These are phyloP conservation scores for Aristolochia contorta DNA, from an alignment of 164 flowering plant genomes.

Conservation along the genomic window DNA sequence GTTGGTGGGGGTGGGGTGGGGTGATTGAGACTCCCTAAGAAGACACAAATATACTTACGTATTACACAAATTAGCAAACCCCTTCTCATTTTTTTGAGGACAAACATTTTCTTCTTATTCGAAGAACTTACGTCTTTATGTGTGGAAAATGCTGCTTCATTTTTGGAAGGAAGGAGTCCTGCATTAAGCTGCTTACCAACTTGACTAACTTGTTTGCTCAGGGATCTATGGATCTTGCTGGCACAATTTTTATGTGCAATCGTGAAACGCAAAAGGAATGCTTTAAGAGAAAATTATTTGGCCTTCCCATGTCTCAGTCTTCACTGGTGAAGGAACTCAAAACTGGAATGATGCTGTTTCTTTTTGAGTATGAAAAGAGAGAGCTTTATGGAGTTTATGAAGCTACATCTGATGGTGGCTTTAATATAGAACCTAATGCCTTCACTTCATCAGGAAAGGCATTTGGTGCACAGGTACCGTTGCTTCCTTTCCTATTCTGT, in stretches of 20 bases:
- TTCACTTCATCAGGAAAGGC: conserved; percentile 39
- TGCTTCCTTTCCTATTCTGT: too few species aligned
- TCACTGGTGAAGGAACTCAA: conserved; percentile 47
- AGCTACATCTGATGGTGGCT: conserved; percentile 55
- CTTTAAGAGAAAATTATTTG: conserved; percentile 37
- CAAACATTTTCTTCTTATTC: too few species aligned
- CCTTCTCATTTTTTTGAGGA: too few species aligned
- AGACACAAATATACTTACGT: too few species aligned
- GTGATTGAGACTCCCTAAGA: too few species aligned
- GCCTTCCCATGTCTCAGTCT: conserved; percentile 37
- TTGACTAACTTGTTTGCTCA: conserved; percentile 8
- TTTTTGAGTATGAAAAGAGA: conserved; percentile 58
- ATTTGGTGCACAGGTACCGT: conserved; percentile 66
- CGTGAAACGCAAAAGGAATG: conserved; percentile 45
- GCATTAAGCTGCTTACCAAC: too few species aligned
- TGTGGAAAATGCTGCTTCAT: too few species aligned
- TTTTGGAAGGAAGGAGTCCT: too few species aligned
- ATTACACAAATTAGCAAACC: too few species aligned
- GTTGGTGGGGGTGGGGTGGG: too few species aligned
- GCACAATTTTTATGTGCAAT: conserved; percentile 76
- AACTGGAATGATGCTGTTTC: conserved; percentile 59
- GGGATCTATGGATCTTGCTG: conserved; percentile 25
- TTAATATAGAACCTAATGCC: conserved; percentile 51
- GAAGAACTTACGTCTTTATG: too few species aligned
- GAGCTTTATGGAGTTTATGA: conserved; percentile 57